A percentile compares a stretch with the other conserved stretches of the same genome.
phyloP scores from a whole-genome alignment of 2,329 filamentous ascomycete genomes.

The Neocatenulostroma microsporum region DNA sequence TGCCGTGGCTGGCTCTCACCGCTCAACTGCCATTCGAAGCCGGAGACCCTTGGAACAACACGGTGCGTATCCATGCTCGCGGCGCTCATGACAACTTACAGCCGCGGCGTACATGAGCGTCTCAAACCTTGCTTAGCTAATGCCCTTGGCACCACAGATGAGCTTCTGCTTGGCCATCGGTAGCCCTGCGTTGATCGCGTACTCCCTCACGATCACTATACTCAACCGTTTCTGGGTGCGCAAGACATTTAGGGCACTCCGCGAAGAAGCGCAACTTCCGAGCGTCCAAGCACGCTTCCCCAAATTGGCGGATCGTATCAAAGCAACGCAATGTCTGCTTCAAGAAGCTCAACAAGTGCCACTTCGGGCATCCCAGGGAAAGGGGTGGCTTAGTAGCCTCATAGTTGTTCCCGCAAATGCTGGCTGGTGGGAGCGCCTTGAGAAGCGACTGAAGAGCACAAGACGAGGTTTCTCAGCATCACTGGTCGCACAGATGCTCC shows the following conservation, averaged over 20 bases:
- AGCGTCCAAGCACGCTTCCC: constrained; percentile 6
- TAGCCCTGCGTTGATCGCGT: constrained; percentile 20
- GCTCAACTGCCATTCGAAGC: constrained; percentile 22
- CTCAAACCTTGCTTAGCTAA: too few species aligned
- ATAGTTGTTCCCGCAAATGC: constrained; percentile 17
- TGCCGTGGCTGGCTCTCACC: constrained; percentile 19
- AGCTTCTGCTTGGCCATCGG: constrained; percentile 17
- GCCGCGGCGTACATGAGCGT: too few species aligned
- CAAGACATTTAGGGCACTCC: constrained; percentile 12
- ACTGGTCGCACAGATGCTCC: constrained; percentile 17
- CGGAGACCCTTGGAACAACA: constrained; percentile 14
- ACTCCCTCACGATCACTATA: constrained; percentile 19
- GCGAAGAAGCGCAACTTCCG: constrained; percentile 10
- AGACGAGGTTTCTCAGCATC: constrained; percentile 17
- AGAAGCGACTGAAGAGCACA: constrained; percentile 12
- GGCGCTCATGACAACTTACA: not conserved
- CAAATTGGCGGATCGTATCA: constrained; percentile 10
- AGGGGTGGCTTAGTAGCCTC: constrained; percentile 17
- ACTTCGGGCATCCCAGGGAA: constrained; percentile 13
- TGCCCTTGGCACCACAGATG: constrained; percentile 7
- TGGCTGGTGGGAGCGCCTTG: constrained; percentile 16
- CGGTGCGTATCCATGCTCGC: not conserved
- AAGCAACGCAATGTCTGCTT: constrained; percentile 14
- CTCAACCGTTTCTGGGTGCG: constrained; percentile 16
- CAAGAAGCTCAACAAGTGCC: constrained; percentile 21